Base-by-base conservation (phyloP, 1,139 yeast genomes). In the Candida albicans region DNA sequence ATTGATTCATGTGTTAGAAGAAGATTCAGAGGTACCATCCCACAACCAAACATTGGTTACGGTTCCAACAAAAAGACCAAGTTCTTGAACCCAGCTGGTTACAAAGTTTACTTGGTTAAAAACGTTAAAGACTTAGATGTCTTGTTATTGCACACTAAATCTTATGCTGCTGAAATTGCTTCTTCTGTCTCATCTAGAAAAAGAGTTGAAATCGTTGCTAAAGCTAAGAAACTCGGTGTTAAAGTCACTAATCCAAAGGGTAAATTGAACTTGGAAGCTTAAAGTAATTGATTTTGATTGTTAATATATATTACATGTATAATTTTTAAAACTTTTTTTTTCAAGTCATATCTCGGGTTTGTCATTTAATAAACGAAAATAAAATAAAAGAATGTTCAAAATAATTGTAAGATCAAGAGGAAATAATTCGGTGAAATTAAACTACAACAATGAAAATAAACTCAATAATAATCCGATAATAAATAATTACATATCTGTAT, bases 231-330 rank as follows among this genome's bases (percentile, higher is more conserved):
- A 75, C 81, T 90, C 68, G 98, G 98, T 79, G 83, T 95, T 71
- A 91, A 90, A 85, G 97, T 93, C 70, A 95, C 99, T 83, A 93
- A 93, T 82, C 95, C 97, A 72, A 84, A 89, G 84, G 99, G 96
- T 75, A 93, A 96, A 83, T 90, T 91, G 75, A 81, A 95, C 74
- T 86, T 90, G 75, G 96, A 89, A 84, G 97, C 97, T 80, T 90
- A 87, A 82, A 13, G 14, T 18, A 18, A 18, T 18, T 18, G 22
- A 18, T 18, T 29, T 12, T 36, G 30, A 35, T 36, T 35, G 30
- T 38, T 40, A 18, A 18, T 18, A 18, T 18, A 18, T 37, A 8
- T 12, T 37, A 25, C 35, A n/a, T 30, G 31, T 28, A 30, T 18
- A n/a, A 15, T 15, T 13, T 18, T 32, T 18, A 10, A 14, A 14